Conservation (phyloP, 768 basidiomycete genomes). For the Lentinus tigrinus region DNA sequence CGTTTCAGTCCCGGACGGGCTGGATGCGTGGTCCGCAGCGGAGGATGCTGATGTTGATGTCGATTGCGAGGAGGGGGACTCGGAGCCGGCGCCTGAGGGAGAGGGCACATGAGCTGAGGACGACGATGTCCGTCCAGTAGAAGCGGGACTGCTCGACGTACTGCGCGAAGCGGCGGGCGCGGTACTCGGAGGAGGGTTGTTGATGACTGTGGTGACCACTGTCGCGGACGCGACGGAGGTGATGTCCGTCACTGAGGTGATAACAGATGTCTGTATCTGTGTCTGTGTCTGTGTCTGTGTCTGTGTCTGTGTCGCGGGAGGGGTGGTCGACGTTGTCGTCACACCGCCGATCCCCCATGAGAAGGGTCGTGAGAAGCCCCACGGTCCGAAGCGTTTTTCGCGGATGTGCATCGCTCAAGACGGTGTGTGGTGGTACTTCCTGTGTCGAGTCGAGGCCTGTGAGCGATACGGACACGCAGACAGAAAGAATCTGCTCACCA, state of each 20-base stretch:
- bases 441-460: too few species aligned
- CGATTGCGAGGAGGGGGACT: too few species aligned
- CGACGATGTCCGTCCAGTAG: neutral
- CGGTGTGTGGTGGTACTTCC: too few species aligned
- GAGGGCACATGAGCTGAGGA: neutral
- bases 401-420: too few species aligned
- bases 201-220: neutral
- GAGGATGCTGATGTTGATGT: neutral
- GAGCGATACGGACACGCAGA: too few species aligned
- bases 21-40: neutral
- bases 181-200: neutral
- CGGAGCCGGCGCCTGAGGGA: neutral
- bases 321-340: neutral
- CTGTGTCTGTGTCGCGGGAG: neutral
- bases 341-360: too few species aligned
- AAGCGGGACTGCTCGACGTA: neutral
- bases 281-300: neutral
- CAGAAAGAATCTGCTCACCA: too few species aligned
- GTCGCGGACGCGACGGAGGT: constrained; percentile 2
- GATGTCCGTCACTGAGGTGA: neutral
- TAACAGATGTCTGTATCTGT: neutral
- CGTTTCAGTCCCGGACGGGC: neutral
- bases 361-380: too few species aligned
- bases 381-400: too few species aligned
- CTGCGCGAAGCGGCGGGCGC: neutral